phyloP scores from a whole-genome alignment of 2,329 filamentous ascomycete genomes.

The Alternaria gaisen region DNA sequence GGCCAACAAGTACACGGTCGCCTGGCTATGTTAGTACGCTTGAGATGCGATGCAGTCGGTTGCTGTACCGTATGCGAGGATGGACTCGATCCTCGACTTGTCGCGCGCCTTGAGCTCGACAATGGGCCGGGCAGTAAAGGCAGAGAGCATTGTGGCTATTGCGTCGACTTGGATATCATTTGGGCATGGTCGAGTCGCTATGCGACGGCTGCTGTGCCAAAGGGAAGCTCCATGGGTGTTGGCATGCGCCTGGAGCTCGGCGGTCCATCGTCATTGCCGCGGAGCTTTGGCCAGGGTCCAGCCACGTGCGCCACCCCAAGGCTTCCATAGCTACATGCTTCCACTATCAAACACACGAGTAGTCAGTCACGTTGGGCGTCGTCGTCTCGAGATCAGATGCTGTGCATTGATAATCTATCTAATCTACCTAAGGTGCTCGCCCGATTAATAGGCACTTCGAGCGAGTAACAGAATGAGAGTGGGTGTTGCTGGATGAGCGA shows the following conservation, averaged over 20 bases:
- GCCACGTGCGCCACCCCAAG: conserved; percentile 23
- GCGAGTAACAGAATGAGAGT: conserved; percentile 23
- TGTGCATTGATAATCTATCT: conserved; percentile 20
- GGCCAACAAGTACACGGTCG: conserved; percentile 88
- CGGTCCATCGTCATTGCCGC: conserved; percentile 39
- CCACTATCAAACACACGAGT: neutral
- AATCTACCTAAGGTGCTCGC: conserved; percentile 23
- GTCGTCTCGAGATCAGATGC: conserved; percentile 1
- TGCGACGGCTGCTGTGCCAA: conserved; percentile 28
- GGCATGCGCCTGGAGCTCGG: conserved; percentile 19
- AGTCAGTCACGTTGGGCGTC: neutral
- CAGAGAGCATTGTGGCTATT: conserved; percentile 78
- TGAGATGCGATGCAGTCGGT: conserved; percentile 1
- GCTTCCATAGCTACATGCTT: too few relatives aligned
- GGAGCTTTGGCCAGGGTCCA: conserved; percentile 23
- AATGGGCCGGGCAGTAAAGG: conserved; percentile 94
- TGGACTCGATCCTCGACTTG: conserved; percentile 96
- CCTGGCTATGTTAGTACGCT: conserved; percentile 59
- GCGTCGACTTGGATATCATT: conserved; percentile 18
- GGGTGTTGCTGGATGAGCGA: conserved; percentile 23
- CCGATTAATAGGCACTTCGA: conserved; percentile 20
- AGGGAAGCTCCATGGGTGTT: conserved; percentile 31
- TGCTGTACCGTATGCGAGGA: conserved; percentile 81
- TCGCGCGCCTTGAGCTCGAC: conserved; percentile 96
- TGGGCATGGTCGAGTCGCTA: conserved; percentile 23